Evolutionary conservation across 2,329 filamentous ascomycete genomes (phyloP), one percentile per base, ranked within the genome.

Genomic region (Cladosporium halotolerans): DNA sequence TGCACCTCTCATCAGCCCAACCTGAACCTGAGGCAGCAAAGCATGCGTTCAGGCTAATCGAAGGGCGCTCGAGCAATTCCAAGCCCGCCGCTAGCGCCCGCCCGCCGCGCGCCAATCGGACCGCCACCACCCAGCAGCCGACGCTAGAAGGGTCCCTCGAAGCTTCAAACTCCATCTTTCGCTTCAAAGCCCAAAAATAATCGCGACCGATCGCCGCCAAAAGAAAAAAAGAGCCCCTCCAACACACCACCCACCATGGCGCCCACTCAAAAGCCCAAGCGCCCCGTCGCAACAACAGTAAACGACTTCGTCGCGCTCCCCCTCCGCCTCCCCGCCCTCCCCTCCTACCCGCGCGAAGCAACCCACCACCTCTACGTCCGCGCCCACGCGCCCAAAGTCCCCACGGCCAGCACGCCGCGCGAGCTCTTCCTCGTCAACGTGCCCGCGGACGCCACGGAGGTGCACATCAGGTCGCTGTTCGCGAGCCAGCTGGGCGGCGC

Each of bases 371-470:
- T 97, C 63, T 96, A 96, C 73, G 73, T 97, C 52, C 88, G 89
- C 60, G 83, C 83, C 52, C 91, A 97, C 71, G 79, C 84, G 43
- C 90, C 92, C 56, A 89, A 86, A 72, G 79, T 88, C 39, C 83
- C 88, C 11, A 86, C 86, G 7, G 76, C 80, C 52, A 80, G 87
- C 69, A 86, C 92, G 62, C 75, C 82, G 13, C 84, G 91, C 62
- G 90, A 88, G 57, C 78, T 99, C 14, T 99, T 96, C 71, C 68
- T 95, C n/a, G 87, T 91, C 58, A 97, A 99, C 64, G 74, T 95
- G 1, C 93, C 93, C 6, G 77, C 86, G 58, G 91, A 96, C 66
- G 85, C 89, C 55, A 95, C 89, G 4, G 84, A 89, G 53, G 70
- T 76, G 1, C 88, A 91, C 63, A 78, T 97, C 40, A 84, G 89